Evolutionary conservation across 2,329 filamentous ascomycete species (phyloP), one percentile per base, ranked within the genome.

Genomic region (Colletotrichum spinosum): DNA sequence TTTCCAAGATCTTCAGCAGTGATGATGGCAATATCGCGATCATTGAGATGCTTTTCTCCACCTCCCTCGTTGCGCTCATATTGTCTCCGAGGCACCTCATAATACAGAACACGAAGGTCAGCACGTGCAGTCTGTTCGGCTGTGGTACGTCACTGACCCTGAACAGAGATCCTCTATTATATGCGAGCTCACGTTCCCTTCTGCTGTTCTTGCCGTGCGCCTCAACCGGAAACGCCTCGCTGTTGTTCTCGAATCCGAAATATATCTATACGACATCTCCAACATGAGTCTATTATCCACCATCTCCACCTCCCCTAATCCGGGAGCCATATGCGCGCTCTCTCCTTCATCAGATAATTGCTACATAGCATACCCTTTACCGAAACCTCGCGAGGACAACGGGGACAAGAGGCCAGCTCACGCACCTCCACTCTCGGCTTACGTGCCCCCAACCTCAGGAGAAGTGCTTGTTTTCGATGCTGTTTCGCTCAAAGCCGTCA

Each of bases 21-120:
- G 92, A 95, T 76, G 94, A 98, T 75, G 93, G 93, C 66, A 97
- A 98, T 78, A 95, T 99, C 59, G 92, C 94, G 51, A 94, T 97
- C 70, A 91, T 98, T 73, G 96, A 99, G 82, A 98, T 98, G 94
- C 89, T 99, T 69, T 99, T 99, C 80, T 97, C 95, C 38, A 98
- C 96, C 38, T 98, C 96, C 2, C 88, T 99, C 41, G 95, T 99
- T 62, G 96, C 96, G 57, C 86, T 98, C 59, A 94, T 97, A 68
- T 84, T 97, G 46, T 97, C 96, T 17, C 96, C 96, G 6, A 88
- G 96, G 60, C 92, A 97, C 65, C 84, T 99, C 59, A 93, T 97
- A 70, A 98, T 99, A 74, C 94, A 97, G 74, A 99, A 99, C 78
- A 99, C 96, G 41, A 98, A 97, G 87, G 93, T 94, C 80, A 67